Percentiles rank a stretch among this genome's conserved stretches.
phyloP scores from a whole-genome alignment of 2,329 filamentous ascomycete species.

The Aspergillus latus region DNA sequence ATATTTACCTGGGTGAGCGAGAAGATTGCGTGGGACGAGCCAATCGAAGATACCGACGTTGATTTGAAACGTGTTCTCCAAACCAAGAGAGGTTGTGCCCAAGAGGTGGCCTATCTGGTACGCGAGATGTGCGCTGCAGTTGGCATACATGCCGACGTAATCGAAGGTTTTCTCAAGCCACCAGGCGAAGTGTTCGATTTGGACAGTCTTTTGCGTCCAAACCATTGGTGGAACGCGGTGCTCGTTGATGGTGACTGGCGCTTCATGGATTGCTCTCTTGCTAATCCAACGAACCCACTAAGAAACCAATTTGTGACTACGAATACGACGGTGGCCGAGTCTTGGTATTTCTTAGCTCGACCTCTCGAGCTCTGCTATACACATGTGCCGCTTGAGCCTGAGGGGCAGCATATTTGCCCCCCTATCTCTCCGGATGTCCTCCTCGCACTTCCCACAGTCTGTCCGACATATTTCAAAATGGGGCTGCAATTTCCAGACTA shows the following conservation, averaged over 20 bases:
- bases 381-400: slow-evolving; percentile 81
- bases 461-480: slow-evolving; percentile 84
- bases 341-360: slow-evolving; percentile 89
- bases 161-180: slow-evolving; percentile 85
- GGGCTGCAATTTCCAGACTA: slow-evolving; percentile 79
- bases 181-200: slow-evolving; percentile 82
- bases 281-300: slow-evolving; percentile 84
- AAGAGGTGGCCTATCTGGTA: slow-evolving; percentile 86
- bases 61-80: slow-evolving; percentile 84
- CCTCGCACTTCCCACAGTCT: slow-evolving; percentile 80
- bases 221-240: slow-evolving; percentile 98
- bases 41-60: slow-evolving; percentile 74
- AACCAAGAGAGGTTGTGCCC: slow-evolving; percentile 76
- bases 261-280: slow-evolving; percentile 90
- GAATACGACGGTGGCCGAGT: slow-evolving; percentile 69
- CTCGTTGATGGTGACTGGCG: slow-evolving; percentile 94
- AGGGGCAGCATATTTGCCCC: slow-evolving; percentile 91
- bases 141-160: slow-evolving; percentile 80
- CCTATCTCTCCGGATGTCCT: slow-evolving; percentile 82
- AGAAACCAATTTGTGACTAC: slow-evolving; percentile 74
- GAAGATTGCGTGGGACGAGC: slow-evolving; percentile 91
- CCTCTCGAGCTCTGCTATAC: slow-evolving; percentile 93
- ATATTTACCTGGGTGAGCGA: slow-evolving; percentile 98
- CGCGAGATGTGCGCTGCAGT: slow-evolving; percentile 92
- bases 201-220: slow-evolving; percentile 78